These are phyloP conservation scores for Crithidia mellificae DNA, from an alignment of 208 protist species.

Conservation along the genomic window DNA sequence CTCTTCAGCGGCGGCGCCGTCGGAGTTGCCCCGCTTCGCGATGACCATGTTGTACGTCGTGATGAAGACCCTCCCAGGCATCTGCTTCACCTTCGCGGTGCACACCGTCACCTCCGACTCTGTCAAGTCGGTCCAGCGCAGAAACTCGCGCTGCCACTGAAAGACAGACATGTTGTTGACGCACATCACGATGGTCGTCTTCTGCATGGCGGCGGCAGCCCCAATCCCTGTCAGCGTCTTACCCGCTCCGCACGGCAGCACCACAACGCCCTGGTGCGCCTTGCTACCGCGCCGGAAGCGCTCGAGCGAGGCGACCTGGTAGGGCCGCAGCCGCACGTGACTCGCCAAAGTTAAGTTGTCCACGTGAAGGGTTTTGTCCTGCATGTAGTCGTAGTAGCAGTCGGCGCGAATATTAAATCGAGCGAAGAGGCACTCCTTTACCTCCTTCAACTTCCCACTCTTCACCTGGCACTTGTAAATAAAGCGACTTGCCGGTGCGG, in stretches of 20 bases:
- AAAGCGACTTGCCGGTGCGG: slow-evolving; percentile 32
- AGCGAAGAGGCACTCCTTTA: slow-evolving; percentile 75
- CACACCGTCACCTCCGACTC: slow-evolving; percentile 81
- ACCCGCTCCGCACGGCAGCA: slow-evolving; percentile 99
- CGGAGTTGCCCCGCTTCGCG: slow-evolving; percentile 54
- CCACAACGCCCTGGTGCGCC: slow-evolving; percentile 96
- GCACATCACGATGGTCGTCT: slow-evolving; percentile 95
- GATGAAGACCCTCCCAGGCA: slow-evolving; percentile 92
- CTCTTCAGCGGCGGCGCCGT: slow-evolving; percentile 51
- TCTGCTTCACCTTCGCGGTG: slow-evolving; percentile 81
- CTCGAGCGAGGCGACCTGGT: slow-evolving; percentile 86
- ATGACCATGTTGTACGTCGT: slow-evolving; percentile 99
- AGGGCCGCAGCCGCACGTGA: slow-evolving; percentile 76
- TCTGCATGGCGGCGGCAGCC: slow-evolving; percentile 93
- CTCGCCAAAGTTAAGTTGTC: slow-evolving; percentile 53
- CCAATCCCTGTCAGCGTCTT: slow-evolving; percentile 99
- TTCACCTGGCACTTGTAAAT: slow-evolving; percentile 83
- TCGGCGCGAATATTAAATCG: slow-evolving; percentile 77
- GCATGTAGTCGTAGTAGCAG: slow-evolving; percentile 86
- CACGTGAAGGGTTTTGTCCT: slow-evolving; percentile 70
- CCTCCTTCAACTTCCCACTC: slow-evolving; percentile 67
- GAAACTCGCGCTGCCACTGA: slow-evolving; percentile 97
- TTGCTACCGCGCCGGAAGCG: slow-evolving; percentile 79
- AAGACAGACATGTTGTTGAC: slow-evolving; percentile 96
- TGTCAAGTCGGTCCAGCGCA: slow-evolving; percentile 87